Percentiles rank a stretch among this genome's conserved stretches.
Conservation (phyloP, 306 rosid genomes). For the Malus sieversii region DNA sequence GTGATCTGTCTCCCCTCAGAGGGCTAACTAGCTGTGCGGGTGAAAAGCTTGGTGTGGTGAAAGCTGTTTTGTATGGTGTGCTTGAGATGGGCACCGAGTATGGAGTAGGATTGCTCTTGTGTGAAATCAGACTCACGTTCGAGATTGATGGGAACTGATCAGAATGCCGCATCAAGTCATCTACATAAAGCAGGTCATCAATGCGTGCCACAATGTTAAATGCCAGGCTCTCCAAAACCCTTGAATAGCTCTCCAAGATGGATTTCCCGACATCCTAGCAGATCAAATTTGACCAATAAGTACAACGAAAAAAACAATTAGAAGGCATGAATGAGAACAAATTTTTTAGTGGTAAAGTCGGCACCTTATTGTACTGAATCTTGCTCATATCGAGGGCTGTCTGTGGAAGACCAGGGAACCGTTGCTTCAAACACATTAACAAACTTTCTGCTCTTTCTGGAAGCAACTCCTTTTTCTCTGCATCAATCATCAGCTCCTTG, state of each 20-base stretch:
- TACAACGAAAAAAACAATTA: not conserved
- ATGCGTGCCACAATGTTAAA: constrained; percentile 76
- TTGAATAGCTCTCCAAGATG: constrained; percentile 86
- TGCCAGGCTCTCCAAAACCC: constrained; percentile 89
- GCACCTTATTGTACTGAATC: constrained; percentile 91
- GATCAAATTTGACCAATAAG: not conserved
- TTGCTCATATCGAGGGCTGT: constrained; percentile 83
- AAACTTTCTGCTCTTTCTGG: constrained; percentile 91
- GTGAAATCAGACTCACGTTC: constrained; percentile 61
- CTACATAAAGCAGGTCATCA: constrained; percentile 83
- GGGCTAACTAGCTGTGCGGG: constrained; percentile 54
- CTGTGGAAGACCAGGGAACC: constrained; percentile 92
- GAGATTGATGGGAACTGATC: constrained; percentile 53
- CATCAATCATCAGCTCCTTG: constrained; percentile 83
- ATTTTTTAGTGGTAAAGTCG: not conserved
- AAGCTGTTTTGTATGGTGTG: constrained; percentile 73
- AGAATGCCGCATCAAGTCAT: constrained; percentile 67
- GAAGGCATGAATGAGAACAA: not conserved
- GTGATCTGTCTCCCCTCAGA: constrained; percentile 47
- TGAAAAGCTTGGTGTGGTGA: constrained; percentile 58
- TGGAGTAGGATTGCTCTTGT: constrained; percentile 47
- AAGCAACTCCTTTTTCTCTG: constrained; percentile 76
- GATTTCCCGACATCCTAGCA: constrained; percentile 86
- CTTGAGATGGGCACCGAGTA: constrained; percentile 46
- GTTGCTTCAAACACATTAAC: constrained; percentile 70